Evolutionary conservation across 768 basidiomycete species (phyloP), one percentile per base, ranked within the genome.

Genomic region (Phaeolepiota aurea): DNA sequence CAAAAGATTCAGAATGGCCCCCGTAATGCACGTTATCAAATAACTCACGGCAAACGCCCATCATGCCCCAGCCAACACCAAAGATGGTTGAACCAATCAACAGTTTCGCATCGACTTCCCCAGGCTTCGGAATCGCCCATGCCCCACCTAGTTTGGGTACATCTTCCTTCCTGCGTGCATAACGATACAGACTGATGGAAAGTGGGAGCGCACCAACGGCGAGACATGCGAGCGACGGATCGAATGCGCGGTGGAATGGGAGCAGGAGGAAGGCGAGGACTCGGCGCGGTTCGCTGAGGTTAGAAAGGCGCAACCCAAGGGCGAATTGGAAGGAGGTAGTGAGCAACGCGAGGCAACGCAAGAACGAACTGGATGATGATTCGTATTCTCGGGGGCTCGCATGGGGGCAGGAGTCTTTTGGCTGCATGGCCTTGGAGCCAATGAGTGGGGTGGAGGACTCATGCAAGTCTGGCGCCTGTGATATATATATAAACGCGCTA

Each of bases 41-140:
- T 18, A 13, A 63, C 79, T 53, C 56, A 80, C 79, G 79, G 54
- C 79, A 82, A 36, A 80, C 57, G 22, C 79, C 79, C 40, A 66
- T 59, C 28, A 75, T 49, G 3, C 73, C 79, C 79, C 79, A 82
- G 1, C 79, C 79, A 19, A 77, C 44, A 36, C 79, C 79, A 53
- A 82, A 82, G 25, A 78, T 45, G 13, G 69, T 64, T 9, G 76
- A 66, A 15, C 79, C 79, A 20, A 51, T 41, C 5, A 82, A 32
- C 20, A 82, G 63, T 44, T 54, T 66, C 18, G 44, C 37, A 47
- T 81, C 72, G 13, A 81, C 58, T 22, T 53, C 47, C 13, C 58
- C 61, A 22, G 48, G 55, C 21, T 61, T 61, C 3, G 69, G 68
- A 18, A 74, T 58, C 4, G 57, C 54, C 67, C 69, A 72, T 33